Base-by-base conservation (phyloP, 495 filamentous ascomycete species). In the Podospora didyma region DNA sequence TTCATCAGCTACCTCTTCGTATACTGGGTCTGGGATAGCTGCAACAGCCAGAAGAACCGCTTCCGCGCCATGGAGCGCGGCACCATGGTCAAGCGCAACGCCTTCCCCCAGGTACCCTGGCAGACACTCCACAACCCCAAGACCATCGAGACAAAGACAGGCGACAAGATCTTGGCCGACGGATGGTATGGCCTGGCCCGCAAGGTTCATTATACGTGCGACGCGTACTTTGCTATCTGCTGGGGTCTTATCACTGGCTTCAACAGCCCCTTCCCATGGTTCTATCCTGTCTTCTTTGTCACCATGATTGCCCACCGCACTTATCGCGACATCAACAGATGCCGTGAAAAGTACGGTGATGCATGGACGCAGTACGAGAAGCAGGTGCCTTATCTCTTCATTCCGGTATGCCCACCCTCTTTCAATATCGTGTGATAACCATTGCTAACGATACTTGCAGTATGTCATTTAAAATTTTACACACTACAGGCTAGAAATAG, bases 381-480 rank as follows among this genome's bases (percentile, higher is more conserved):
- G 73, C 81, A 78, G 70, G 91, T 96, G 54, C 94, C 94, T 42
- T 96, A 93, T 75, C 76, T 96, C 60, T 97, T 97, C 66, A 96
- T 98, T 82, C 94, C 94, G 63, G 92, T 96, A 72, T 82, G 90
- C n/a, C n/a, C n/a, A n/a, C n/a, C n/a, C n/a, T n/a, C n/a, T n/a
- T n/a, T n/a, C n/a, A n/a, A n/a, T n/a, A n/a, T n/a, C n/a, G n/a
- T n/a, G n/a, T 16, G 26, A 51, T 19, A 20, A 16, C 1, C 3
- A 31, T 45, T 1, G 21, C 62, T 63, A 56, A 62, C 41, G 7
- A 24, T n/a, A 4, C 12, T 14, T 39, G 3, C 22, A 70, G 68
- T 69, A 69, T 51, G 66, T 70, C 54, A 55, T 72, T 51, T 72
- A 54, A 66, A 35, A 5, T 31, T n/a, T n/a, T n/a, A n/a, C n/a